phyloP scores from a whole-genome alignment of 768 basidiomycete species.

The Hydnomerulius pinastri region DNA sequence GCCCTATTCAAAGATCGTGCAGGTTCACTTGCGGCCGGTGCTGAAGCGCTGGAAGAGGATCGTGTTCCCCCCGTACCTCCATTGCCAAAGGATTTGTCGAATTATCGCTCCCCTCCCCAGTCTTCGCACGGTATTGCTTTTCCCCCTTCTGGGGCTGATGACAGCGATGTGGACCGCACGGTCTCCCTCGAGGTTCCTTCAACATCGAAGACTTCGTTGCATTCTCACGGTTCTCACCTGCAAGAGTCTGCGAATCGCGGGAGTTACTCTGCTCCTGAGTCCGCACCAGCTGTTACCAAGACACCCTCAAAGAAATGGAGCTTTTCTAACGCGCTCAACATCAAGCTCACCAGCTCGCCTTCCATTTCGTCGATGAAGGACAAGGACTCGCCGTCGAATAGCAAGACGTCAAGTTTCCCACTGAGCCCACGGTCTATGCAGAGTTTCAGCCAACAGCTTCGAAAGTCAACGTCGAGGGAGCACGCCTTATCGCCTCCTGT shows the following conservation, averaged over 20 bases:
- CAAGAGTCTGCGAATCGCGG: constrained; percentile 40
- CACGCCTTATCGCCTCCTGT: constrained; percentile 47
- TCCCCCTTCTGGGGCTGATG: constrained; percentile 47
- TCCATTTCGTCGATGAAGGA: constrained; percentile 56
- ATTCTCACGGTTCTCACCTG: constrained; percentile 36
- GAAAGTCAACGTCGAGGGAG: constrained; percentile 72
- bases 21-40: constrained; percentile 57
- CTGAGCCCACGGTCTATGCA: constrained; percentile 68
- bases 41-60: constrained; percentile 60
- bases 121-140: constrained; percentile 57
- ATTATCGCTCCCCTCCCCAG: constrained; percentile 67
- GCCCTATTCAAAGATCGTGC: constrained; percentile 67
- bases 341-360: constrained; percentile 69
- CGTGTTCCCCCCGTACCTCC: constrained; percentile 93
- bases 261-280: constrained; percentile 43
- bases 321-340: constrained; percentile 82
- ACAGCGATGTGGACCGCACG: constrained; percentile 48
- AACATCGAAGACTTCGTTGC: constrained; percentile 21
- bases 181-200: constrained; percentile 54
- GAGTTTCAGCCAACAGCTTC: constrained; percentile 61
- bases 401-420: constrained; percentile 56
- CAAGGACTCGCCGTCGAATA: constrained; percentile 36
- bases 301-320: constrained; percentile 98
- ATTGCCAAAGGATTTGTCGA: constrained; percentile 86
- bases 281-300: constrained; percentile 53